phyloP scores from a whole-genome alignment of 1,284 basidiomycete genomes.

The Apiotrichum mycotoxinovorans region DNA sequence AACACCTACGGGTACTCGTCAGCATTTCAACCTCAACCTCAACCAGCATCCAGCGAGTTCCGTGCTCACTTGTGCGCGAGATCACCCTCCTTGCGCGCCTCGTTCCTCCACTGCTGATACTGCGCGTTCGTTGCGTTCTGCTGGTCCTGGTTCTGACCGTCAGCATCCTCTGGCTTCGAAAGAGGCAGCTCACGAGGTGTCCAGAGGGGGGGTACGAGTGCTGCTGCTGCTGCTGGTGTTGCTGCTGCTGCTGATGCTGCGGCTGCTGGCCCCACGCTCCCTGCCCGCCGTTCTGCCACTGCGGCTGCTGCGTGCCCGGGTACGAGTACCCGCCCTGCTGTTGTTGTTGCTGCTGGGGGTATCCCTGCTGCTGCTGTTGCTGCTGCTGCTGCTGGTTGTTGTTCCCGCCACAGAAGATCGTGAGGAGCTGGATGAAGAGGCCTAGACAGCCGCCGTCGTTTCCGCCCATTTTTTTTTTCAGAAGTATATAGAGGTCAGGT shows the following conservation, averaged over 20 bases:
- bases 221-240: constrained; percentile 16
- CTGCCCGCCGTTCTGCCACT: constrained; percentile 5
- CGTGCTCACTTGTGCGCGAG: constrained; percentile 44
- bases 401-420: constrained; percentile 26
- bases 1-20: constrained; percentile 25
- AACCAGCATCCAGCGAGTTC: not conserved
- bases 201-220: constrained; percentile 11
- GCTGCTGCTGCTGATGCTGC: constrained; percentile 16
- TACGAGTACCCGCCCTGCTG: constrained; percentile 22
- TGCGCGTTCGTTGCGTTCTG: constrained; percentile 55
- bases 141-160: constrained; percentile 58
- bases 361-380: constrained; percentile 20
- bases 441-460: constrained; percentile 4
- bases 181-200: not conserved
- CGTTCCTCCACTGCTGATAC: constrained; percentile 65
- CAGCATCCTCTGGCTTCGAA: not conserved
- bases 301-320: constrained; percentile 18
- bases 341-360: constrained; percentile 16
- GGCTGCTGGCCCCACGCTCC: constrained; percentile 12
- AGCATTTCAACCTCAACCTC: not conserved
- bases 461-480: not conserved
- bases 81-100: constrained; percentile 67
- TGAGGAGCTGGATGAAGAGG: constrained; percentile 23
- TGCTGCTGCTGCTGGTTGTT: constrained; percentile 17
- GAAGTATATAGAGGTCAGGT: not conserved